Percentiles rank a stretch among this genome's conserved stretches.
Conservation (phyloP, 305 asterid species). For the Caryopteris hybrid region DNA sequence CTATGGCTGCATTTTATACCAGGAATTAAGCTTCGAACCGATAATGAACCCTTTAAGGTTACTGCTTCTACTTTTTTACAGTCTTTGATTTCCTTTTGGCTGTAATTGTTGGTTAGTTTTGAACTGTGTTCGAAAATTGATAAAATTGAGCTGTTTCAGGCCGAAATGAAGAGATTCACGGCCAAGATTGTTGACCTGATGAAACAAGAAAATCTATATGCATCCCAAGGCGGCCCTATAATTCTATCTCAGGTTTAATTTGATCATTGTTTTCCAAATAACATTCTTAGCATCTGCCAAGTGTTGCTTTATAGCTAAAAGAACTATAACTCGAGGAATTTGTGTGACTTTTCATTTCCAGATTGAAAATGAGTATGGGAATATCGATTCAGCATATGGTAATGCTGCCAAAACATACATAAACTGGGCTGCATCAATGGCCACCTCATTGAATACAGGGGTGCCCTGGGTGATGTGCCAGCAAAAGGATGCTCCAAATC, state of each 20-base stretch:
- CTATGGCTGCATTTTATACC: slow-evolving; percentile 89
- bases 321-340: not conserved
- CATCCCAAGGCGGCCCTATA: slow-evolving; percentile 95
- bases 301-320: not conserved
- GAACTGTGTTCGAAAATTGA: not conserved
- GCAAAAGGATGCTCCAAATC: slow-evolving; percentile 86
- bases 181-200: slow-evolving; percentile 84
- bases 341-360: slow-evolving; percentile 15
- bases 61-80: not conserved
- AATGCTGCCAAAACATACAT: slow-evolving; percentile 62
- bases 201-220: slow-evolving; percentile 82
- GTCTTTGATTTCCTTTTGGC: not conserved
- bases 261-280: not conserved
- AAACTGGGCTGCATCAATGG: slow-evolving; percentile 93
- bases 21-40: slow-evolving; percentile 73
- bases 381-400: slow-evolving; percentile 56
- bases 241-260: slow-evolving; percentile 79
- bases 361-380: slow-evolving; percentile 98
- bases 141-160: slow-evolving; percentile 35
- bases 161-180: slow-evolving; percentile 91
- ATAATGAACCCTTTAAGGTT: slow-evolving; percentile 93
- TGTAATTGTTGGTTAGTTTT: not conserved
- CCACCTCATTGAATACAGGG: slow-evolving; percentile 69
- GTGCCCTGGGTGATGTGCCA: slow-evolving; percentile 98
- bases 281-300: too few species aligned